These are phyloP conservation scores for Phaffia rhodozyma DNA, from an alignment of 1,284 basidiomycete species.

Conservation along the genomic window DNA sequence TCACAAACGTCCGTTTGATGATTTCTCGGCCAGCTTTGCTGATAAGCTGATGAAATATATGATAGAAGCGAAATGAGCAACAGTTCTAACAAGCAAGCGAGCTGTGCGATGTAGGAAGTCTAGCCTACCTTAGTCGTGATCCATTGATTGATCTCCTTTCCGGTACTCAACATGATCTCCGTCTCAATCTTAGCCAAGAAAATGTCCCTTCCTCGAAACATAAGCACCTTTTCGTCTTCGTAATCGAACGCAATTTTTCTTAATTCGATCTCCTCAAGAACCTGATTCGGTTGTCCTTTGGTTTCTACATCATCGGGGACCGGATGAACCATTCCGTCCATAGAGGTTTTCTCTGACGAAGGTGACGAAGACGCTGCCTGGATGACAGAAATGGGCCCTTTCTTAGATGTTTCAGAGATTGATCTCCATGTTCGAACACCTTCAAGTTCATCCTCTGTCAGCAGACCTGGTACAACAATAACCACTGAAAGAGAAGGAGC, in stretches of 20 bases:
- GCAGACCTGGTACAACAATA: conserved; percentile 40
- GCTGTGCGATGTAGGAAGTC: not conserved
- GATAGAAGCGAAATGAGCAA: not conserved
- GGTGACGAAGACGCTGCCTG: no score
- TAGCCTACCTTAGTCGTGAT: conserved; percentile 21
- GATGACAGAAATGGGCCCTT: no score
- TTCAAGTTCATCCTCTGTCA: conserved; percentile 36
- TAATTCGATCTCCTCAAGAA: not conserved
- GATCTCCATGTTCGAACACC: conserved; percentile 35
- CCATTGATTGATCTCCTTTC: conserved; percentile 37
- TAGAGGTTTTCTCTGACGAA: conserved; percentile 10
- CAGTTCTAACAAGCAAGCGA: not conserved
- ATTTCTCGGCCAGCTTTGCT: conserved; percentile 38
- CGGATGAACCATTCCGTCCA: conserved; percentile 21
- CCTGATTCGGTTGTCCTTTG: conserved; percentile 12
- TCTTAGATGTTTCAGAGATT: conserved; percentile 17
- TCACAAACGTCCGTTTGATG: conserved; percentile 43
- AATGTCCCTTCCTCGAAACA: conserved; percentile 35
- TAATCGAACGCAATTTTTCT: not conserved
- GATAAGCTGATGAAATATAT: conserved; percentile 29
- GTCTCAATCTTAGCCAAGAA: conserved; percentile 37
- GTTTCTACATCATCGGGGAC: conserved; percentile 12
- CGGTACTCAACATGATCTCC: conserved; percentile 36
- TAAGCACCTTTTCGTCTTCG: not conserved
- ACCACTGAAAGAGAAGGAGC: conserved; percentile 27